These are phyloP conservation scores for Tetrahymena elliotti DNA, from an alignment of 73 alveolate genomes.

Conservation along the genomic window DNA sequence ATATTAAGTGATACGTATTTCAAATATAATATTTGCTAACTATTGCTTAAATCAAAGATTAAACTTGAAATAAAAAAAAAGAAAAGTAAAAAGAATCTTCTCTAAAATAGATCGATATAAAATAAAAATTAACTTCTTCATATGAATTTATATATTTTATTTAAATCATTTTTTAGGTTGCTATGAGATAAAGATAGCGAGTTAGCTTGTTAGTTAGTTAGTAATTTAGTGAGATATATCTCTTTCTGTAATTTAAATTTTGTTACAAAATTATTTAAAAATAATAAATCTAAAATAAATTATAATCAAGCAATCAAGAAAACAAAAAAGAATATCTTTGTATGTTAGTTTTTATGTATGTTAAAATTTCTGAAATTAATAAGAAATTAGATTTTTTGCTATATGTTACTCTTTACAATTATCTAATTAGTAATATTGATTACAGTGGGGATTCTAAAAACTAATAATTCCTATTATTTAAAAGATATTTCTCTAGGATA, in stretches of 20 bases:
- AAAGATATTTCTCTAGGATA: background rate
- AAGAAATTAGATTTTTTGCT: background rate
- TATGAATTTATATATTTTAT: background rate
- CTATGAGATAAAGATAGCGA: background rate
- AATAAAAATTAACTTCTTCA: background rate
- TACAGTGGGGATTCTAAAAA: background rate
- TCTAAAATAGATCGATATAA: background rate
- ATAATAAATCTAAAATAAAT: background rate
- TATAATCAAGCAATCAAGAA: no score
- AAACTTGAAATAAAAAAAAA: no score
- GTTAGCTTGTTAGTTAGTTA: background rate
- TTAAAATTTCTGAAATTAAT: background rate
- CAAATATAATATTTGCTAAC: background rate
- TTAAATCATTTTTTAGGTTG: background rate
- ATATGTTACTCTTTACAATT: background rate
- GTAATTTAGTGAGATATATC: background rate
- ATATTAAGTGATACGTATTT: background rate
- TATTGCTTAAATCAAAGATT: background rate
- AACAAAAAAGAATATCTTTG: no score
- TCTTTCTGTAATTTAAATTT: background rate
- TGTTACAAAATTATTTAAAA: background rate
- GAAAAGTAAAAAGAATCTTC: background rate
- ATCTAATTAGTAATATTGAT: background rate
- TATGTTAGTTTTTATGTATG: no score
- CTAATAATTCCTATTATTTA: background rate